Percentiles rank a stretch among this genome's conserved stretches.
These are phyloP conservation scores for Lentinula lateritia DNA, from an alignment of 768 basidiomycete species.

Conservation along the genomic window DNA sequence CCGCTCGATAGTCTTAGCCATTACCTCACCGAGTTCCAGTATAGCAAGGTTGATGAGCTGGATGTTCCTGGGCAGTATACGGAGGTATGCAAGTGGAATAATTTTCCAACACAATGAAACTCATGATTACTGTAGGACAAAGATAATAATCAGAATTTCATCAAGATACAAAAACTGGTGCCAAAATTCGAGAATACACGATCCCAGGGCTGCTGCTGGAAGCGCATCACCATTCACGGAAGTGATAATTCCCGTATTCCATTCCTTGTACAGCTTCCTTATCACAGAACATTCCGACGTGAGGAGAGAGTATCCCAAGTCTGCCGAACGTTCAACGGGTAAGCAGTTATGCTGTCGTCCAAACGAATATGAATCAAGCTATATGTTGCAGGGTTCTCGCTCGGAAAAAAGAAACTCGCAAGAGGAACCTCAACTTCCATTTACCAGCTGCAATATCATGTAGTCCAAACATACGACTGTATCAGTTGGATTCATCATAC, in stretches of 20 bases:
- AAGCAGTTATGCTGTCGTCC: slow-evolving; percentile 14
- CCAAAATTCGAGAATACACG: slow-evolving; percentile 89
- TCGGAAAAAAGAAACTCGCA: slow-evolving; percentile 88
- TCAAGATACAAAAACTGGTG: slow-evolving; percentile 85
- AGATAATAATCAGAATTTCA: slow-evolving; percentile 87
- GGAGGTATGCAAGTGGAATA: slow-evolving; percentile 51
- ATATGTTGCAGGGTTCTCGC: slow-evolving; percentile 56
- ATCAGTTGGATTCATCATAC: slow-evolving; percentile 91
- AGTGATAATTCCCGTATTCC: slow-evolving; percentile 85
- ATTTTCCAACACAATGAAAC: background rate
- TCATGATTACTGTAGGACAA: slow-evolving; percentile 61
- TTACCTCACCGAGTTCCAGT: slow-evolving; percentile 96
- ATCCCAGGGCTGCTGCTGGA: slow-evolving; percentile 81
- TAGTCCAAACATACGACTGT: slow-evolving; percentile 75
- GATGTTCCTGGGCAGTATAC: slow-evolving; percentile 99
- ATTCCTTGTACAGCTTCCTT: slow-evolving; percentile 88
- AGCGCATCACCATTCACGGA: slow-evolving; percentile 86
- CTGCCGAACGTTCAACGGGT: slow-evolving; percentile 94
- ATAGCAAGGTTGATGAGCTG: slow-evolving; percentile 95
- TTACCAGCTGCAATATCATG: slow-evolving; percentile 83
- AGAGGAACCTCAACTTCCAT: slow-evolving; percentile 88
- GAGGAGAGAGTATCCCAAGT: slow-evolving; percentile 92
- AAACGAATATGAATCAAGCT: background rate
- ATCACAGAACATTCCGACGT: slow-evolving; percentile 77
- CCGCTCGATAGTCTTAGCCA: slow-evolving; percentile 84